Evolutionary conservation across 2,329 filamentous ascomycete species (phyloP).

Genomic region (Neocatenulostroma microsporum): DNA sequence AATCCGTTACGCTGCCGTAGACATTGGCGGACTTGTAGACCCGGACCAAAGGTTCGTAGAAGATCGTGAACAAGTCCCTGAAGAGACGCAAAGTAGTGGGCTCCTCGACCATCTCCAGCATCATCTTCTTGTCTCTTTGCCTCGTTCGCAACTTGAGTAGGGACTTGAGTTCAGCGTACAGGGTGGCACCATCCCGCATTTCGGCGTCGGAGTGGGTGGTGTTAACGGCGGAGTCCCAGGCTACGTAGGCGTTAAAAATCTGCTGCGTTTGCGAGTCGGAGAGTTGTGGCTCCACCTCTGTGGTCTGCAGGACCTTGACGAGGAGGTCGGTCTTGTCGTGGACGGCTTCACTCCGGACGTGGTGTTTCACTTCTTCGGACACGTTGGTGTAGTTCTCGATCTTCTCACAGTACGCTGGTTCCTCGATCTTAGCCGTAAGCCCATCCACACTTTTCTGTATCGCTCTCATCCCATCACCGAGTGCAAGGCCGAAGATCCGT

Average conservation of each 20-base stretch:
- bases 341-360: constrained; percentile 65
- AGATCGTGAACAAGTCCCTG: constrained; percentile 94
- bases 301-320: constrained; percentile 74
- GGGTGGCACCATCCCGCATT: constrained; percentile 77
- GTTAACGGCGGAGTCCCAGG: constrained; percentile 90
- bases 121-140: constrained; percentile 93
- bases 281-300: constrained; percentile 64
- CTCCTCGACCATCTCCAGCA: constrained; percentile 91
- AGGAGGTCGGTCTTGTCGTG: constrained; percentile 74
- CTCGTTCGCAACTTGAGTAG: constrained; percentile 84
- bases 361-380: constrained; percentile 64
- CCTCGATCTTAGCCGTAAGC: constrained; percentile 69
- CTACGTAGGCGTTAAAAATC: constrained; percentile 89
- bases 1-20: constrained; percentile 94
- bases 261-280: constrained; percentile 68
- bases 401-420: constrained; percentile 70
- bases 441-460: constrained; percentile 83
- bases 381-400: constrained; percentile 70
- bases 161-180: constrained; percentile 93
- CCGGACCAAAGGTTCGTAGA: constrained; percentile 92
- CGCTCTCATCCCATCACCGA: constrained; percentile 80
- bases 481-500: constrained; percentile 83
- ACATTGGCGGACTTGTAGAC: constrained; percentile 99
- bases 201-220: constrained; percentile 47
- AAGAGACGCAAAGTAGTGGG: constrained; percentile 95